A percentile compares a stretch with the other conserved stretches of the same genome.
Conservation (phyloP, 345 rosid genomes). For the Hibiscus mutabilis region DNA sequence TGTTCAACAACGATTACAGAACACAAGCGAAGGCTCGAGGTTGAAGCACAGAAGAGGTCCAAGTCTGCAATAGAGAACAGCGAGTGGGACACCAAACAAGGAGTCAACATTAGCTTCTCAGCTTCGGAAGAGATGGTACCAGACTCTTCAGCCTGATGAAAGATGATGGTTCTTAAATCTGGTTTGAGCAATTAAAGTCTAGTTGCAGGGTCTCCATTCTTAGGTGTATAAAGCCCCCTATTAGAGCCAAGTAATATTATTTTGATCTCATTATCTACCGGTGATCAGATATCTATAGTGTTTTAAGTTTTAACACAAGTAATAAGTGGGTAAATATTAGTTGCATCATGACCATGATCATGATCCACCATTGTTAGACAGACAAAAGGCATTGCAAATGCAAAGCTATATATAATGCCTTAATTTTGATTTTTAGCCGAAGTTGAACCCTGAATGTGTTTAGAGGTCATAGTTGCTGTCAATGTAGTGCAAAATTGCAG, state of each 20-base stretch:
- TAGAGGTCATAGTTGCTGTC: background rate
- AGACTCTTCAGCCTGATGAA: constrained; percentile 19
- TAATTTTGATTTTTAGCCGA: background rate
- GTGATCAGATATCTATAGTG: constrained; percentile 15
- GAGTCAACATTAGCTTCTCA: background rate
- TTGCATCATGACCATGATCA: constrained; percentile 12
- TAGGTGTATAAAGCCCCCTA: constrained; percentile 23
- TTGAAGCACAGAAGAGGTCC: constrained; percentile 30
- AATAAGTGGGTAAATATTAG: constrained; percentile 17
- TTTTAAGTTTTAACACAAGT: background rate
- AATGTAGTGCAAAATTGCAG: background rate
- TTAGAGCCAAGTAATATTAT: constrained; percentile 28
- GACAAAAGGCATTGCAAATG: constrained; percentile 1
- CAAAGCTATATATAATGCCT: background rate
- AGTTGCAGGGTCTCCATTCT: constrained; percentile 22
- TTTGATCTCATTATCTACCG: constrained; percentile 4
- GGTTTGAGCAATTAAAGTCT: constrained; percentile 12
- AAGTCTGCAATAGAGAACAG: constrained; percentile 26
- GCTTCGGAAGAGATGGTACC: constrained; percentile 2
- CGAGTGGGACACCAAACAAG: constrained; percentile 1
- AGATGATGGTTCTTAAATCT: background rate
- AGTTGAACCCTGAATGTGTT: constrained; percentile 1
- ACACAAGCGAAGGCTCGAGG: constrained; percentile 60
- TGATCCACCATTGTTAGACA: constrained; percentile 2
- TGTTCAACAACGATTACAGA: constrained; percentile 30